phyloP scores from a whole-genome alignment of 1,284 basidiomycete species.

The Rugosomyces carneus region DNA sequence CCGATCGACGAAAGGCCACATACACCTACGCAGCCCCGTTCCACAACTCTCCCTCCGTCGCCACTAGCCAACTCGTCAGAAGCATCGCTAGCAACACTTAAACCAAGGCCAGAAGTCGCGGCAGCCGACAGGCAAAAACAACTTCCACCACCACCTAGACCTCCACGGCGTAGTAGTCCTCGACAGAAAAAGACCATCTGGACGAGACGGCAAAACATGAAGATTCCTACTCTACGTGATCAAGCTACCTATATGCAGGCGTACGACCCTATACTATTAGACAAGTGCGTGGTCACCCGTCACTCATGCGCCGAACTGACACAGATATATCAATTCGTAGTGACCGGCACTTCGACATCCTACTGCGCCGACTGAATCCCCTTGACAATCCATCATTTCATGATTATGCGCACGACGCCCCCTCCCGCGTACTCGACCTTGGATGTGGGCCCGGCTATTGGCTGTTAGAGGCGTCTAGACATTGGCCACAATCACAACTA shows the following conservation, averaged over 20 bases:
- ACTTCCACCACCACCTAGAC: conserved; percentile 1
- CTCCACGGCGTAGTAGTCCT: background rate
- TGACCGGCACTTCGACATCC: conserved; percentile 47
- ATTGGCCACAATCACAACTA: conserved; percentile 54
- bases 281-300: conserved; percentile 46
- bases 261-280: conserved; percentile 49
- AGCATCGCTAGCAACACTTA: conserved; percentile 1
- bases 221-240: conserved; percentile 46
- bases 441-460: conserved; percentile 68
- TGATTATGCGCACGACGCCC: conserved; percentile 44
- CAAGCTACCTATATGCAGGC: conserved; percentile 60
- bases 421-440: conserved; percentile 56
- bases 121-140: conserved; percentile 10
- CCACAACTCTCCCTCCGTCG: conserved; percentile 10
- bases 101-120: conserved; percentile 4
- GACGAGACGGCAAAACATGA: conserved; percentile 37
- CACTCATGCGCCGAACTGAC: conserved; percentile 1
- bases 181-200: conserved; percentile 29
- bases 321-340: conserved; percentile 28
- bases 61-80: conserved; percentile 2
- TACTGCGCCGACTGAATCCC: conserved; percentile 46
- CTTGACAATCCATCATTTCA: conserved; percentile 53
- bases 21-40: conserved; percentile 9
- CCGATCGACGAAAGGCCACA: conserved; percentile 2
- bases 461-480: conserved; percentile 49